Percentiles rank a stretch among this genome's conserved stretches.
phyloP scores from a whole-genome alignment of 2,329 filamentous ascomycete genomes.

The Claviceps cyperi region DNA sequence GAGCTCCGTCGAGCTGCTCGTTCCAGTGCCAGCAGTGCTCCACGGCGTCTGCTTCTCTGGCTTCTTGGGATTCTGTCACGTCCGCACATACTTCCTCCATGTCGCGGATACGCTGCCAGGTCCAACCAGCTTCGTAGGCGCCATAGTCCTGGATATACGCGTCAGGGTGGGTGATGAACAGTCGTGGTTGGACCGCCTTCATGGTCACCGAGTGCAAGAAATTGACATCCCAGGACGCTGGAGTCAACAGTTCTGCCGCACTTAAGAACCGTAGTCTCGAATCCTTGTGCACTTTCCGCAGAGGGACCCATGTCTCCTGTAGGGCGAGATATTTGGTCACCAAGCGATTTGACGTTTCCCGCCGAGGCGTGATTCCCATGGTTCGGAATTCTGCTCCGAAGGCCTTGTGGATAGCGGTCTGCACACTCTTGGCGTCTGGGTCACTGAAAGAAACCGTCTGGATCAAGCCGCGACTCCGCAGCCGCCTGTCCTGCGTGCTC shows the following conservation, averaged over 20 bases:
- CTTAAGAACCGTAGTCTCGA: slow-evolving; percentile 56
- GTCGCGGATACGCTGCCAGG: slow-evolving; percentile 54
- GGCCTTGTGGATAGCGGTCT: slow-evolving; percentile 44
- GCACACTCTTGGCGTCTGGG: slow-evolving; percentile 52
- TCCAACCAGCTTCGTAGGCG: slow-evolving; percentile 44
- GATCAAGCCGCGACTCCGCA: slow-evolving; percentile 61
- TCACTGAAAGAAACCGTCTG: slow-evolving; percentile 47
- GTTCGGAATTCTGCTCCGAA: slow-evolving; percentile 43
- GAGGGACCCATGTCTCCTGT: slow-evolving; percentile 55
- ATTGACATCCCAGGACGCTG: slow-evolving; percentile 53
- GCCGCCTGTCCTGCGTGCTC: slow-evolving; percentile 50
- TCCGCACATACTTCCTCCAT: slow-evolving; percentile 43
- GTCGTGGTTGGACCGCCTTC: slow-evolving; percentile 50
- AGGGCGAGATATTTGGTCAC: slow-evolving; percentile 42
- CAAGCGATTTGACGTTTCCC: slow-evolving; percentile 13
- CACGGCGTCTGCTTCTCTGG: slow-evolving; percentile 45
- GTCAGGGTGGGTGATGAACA: slow-evolving; percentile 63
- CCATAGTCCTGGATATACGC: slow-evolving; percentile 54
- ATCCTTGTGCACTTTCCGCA: slow-evolving; percentile 63
- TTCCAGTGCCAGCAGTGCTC: slow-evolving; percentile 57
- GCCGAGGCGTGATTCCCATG: slow-evolving; percentile 22
- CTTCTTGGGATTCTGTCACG: slow-evolving; percentile 27
- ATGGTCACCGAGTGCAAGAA: slow-evolving; percentile 63
- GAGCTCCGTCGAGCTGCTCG: slow-evolving; percentile 45
- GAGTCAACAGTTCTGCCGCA: slow-evolving; percentile 58